Percentiles rank a stretch among this genome's conserved stretches.
phyloP scores from a whole-genome alignment of 2,329 filamentous ascomycete species.

The Fusarium miscanthi region DNA sequence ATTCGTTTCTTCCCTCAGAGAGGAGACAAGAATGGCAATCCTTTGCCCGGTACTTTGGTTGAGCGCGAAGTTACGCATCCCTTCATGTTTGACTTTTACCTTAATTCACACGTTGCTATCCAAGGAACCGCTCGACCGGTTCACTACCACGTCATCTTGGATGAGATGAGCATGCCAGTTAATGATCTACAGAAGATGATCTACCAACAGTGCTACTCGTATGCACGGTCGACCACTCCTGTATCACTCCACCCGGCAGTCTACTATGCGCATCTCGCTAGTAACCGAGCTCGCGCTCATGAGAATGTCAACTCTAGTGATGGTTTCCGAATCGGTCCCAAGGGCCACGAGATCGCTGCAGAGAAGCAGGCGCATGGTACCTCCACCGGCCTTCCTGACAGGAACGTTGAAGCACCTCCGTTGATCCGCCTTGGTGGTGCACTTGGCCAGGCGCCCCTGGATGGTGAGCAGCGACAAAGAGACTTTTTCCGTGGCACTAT shows the following conservation, averaged over 20 bases:
- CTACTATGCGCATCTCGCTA: constrained; percentile 95
- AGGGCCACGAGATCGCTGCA: constrained; percentile 55
- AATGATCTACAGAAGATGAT: constrained; percentile 86
- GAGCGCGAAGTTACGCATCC: constrained; percentile 92
- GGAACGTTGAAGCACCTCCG: constrained; percentile 44
- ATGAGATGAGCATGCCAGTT: constrained; percentile 76
- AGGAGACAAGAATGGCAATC: constrained; percentile 81
- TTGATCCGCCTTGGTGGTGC: constrained; percentile 49
- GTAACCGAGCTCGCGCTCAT: constrained; percentile 81
- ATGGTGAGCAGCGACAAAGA: constrained; percentile 49
- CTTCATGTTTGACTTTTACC: constrained; percentile 87
- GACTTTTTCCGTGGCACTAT: constrained; percentile 54
- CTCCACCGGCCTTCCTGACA: constrained; percentile 36
- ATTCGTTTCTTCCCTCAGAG: constrained; percentile 87
- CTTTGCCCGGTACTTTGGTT: constrained; percentile 86
- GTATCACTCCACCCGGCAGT: constrained; percentile 90
- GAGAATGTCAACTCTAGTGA: constrained; percentile 63
- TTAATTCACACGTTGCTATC: constrained; percentile 75
- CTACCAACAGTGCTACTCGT: constrained; percentile 95
- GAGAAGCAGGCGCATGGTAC: constrained; percentile 56
- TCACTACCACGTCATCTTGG: constrained; percentile 89
- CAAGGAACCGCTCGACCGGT: constrained; percentile 94
- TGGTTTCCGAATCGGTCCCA: constrained; percentile 57
- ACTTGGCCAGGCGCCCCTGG: constrained; percentile 27
- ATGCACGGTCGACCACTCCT: constrained; percentile 89